Conservation (phyloP, 2,329 filamentous ascomycete genomes). For the Trichoderma harzianum region DNA sequence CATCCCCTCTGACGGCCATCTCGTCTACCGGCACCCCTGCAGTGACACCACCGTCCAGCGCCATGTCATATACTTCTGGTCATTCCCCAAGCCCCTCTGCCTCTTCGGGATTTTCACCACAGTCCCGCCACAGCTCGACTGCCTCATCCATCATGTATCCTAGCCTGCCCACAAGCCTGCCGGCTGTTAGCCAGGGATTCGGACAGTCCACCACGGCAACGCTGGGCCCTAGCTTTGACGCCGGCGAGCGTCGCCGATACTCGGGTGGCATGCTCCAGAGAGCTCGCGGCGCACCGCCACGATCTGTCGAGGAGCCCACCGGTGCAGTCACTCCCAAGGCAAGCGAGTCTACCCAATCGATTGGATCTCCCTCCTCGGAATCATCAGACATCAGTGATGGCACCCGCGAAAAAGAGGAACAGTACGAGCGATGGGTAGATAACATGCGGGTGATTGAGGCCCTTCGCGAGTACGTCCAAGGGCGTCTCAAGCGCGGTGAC, state of each 20-base stretch:
- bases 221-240: slow-evolving; percentile 64
- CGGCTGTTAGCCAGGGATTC: slow-evolving; percentile 66
- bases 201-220: slow-evolving; percentile 67
- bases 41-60: slow-evolving; percentile 71
- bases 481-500: slow-evolving; percentile 55
- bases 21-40: slow-evolving; percentile 69
- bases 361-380: slow-evolving; percentile 53
- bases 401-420: slow-evolving; percentile 56
- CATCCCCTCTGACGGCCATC: slow-evolving; percentile 57
- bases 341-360: slow-evolving; percentile 41
- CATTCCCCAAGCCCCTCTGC: slow-evolving; percentile 73
- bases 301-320: slow-evolving; percentile 32
- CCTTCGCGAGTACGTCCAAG: slow-evolving; percentile 55
- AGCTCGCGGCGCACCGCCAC: slow-evolving; percentile 39
- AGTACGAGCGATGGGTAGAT: slow-evolving; percentile 63
- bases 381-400: slow-evolving; percentile 53
- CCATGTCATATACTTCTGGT: slow-evolving; percentile 72
- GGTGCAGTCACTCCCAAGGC: slow-evolving; percentile 44
- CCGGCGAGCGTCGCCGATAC: slow-evolving; percentile 61
- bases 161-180: slow-evolving; percentile 54
- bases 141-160: slow-evolving; percentile 68
- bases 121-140: slow-evolving; percentile 58
- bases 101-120: slow-evolving; percentile 62
- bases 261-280: slow-evolving; percentile 66
- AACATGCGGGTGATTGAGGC: slow-evolving; percentile 64